Percentiles rank a stretch among this genome's conserved stretches.
phyloP scores from a whole-genome alignment of 257 asterid genomes.

The Linaria vulgaris region DNA sequence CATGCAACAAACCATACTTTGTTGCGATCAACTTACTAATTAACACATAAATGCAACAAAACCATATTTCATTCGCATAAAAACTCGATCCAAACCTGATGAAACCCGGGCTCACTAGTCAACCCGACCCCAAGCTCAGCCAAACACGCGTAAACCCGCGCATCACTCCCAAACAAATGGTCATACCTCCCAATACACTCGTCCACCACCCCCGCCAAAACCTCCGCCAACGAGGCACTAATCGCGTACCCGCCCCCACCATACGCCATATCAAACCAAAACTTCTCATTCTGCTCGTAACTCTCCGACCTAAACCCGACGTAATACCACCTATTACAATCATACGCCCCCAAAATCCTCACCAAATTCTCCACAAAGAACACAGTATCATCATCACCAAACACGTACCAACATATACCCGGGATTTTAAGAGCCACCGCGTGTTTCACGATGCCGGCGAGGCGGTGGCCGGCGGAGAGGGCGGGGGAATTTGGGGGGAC shows the following conservation, averaged over 20 bases:
- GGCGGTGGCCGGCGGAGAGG: conserved; percentile 55
- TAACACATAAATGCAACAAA: too few species aligned
- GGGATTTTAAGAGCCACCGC: conserved; percentile 46
- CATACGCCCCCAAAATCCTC: conserved; percentile 56
- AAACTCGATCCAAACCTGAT: too few species aligned
- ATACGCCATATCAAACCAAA: conserved; percentile 70
- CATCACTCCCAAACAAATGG: conserved; percentile 82
- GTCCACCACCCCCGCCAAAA: conserved; percentile 58
- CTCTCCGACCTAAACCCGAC: conserved; percentile 66
- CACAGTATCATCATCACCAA: conserved; percentile 77
- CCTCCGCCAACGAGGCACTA: conserved; percentile 71
- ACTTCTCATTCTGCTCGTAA: conserved; percentile 68
- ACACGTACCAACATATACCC: conserved; percentile 62
- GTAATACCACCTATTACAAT: conserved; percentile 58
- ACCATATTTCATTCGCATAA: too few species aligned
- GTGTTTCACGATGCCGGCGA: conserved; percentile 63
- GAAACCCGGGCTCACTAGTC: conserved; percentile 75
- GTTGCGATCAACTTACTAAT: too few species aligned
- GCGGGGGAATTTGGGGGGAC: conserved; percentile 46
- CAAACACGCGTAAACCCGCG: conserved; percentile 68
- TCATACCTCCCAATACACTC: conserved; percentile 70
- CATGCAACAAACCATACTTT: too few species aligned
- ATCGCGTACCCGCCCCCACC: conserved; percentile 86
- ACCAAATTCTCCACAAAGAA: conserved; percentile 60
- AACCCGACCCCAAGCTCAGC: conserved; percentile 75